phyloP scores from a whole-genome alignment of 345 rosid genomes.

The Gossypium herbaceum region DNA sequence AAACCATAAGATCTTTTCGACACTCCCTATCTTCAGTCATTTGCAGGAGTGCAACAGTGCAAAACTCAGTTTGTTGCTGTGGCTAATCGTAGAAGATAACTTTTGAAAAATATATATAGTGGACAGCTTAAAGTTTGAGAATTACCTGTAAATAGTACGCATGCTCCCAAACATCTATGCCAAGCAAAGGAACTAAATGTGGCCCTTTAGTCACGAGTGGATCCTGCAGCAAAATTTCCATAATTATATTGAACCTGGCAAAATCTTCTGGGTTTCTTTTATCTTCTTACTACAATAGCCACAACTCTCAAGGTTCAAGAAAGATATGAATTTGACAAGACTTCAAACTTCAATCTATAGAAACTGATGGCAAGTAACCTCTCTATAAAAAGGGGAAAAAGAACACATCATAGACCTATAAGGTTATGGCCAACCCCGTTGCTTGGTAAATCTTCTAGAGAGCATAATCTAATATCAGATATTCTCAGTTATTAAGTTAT shows the following conservation, averaged over 20 bases:
- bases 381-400: not conserved
- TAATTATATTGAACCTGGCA: not conserved
- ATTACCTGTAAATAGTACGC: conserved; percentile 94
- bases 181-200: conserved; percentile 72
- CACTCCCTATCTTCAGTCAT: not conserved
- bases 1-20: not conserved
- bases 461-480: no score
- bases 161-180: conserved; percentile 99
- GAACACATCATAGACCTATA: not conserved
- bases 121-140: not conserved
- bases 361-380: not conserved
- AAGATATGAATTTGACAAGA: not conserved
- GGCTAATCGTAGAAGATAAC: not conserved
- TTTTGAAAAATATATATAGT: not conserved
- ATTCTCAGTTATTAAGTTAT: no score
- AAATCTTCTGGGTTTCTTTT: not conserved
- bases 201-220: conserved; percentile 81
- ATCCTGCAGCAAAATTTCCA: conserved; percentile 46
- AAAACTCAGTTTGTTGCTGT: not conserved
- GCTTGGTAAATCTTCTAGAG: not conserved
- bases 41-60: not conserved
- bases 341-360: not conserved
- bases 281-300: not conserved
- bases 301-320: not conserved
- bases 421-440: not conserved